Conservation (phyloP, 129 eudicot genomes). For the Helianthus tuberosus region DNA sequence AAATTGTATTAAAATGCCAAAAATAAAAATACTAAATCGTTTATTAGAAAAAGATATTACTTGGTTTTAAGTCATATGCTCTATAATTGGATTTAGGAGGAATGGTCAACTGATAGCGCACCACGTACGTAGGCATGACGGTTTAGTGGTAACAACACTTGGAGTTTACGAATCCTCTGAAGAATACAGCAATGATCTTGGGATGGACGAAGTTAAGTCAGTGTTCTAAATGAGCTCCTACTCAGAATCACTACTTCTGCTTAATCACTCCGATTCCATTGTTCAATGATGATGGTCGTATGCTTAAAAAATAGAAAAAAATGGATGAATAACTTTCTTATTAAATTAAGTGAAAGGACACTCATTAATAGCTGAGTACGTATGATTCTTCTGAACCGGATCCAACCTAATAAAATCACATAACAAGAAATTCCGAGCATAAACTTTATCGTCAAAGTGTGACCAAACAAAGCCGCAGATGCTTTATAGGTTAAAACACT, state of each 20-base stretch:
- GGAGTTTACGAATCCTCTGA: background rate
- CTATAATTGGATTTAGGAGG: background rate
- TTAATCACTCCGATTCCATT: background rate
- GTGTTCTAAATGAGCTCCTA: background rate
- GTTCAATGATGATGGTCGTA: background rate
- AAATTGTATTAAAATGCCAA: background rate
- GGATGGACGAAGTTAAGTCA: background rate
- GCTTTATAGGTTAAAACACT: too few relatives aligned
- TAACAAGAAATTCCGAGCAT: slow-evolving; percentile 64
- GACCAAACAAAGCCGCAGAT: slow-evolving; percentile 69
- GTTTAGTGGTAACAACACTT: background rate
- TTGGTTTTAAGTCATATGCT: too few relatives aligned
- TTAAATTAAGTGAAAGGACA: background rate
- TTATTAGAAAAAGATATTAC: too few relatives aligned
- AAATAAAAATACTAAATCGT: background rate
- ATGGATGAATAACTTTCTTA: too few relatives aligned
- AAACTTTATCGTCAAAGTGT: slow-evolving; percentile 18
- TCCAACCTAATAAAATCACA: slow-evolving; percentile 32
- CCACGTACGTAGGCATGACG: too few relatives aligned
- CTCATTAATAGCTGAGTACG: slow-evolving; percentile 40
- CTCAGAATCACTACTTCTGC: background rate
- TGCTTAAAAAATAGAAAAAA: background rate
- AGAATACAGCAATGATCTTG: background rate
- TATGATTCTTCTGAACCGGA: slow-evolving; percentile 51
- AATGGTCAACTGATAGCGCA: background rate